These are phyloP conservation scores for Ilyonectria sp. DNA, from an alignment of 2,329 filamentous ascomycete genomes.

Conservation along the genomic window DNA sequence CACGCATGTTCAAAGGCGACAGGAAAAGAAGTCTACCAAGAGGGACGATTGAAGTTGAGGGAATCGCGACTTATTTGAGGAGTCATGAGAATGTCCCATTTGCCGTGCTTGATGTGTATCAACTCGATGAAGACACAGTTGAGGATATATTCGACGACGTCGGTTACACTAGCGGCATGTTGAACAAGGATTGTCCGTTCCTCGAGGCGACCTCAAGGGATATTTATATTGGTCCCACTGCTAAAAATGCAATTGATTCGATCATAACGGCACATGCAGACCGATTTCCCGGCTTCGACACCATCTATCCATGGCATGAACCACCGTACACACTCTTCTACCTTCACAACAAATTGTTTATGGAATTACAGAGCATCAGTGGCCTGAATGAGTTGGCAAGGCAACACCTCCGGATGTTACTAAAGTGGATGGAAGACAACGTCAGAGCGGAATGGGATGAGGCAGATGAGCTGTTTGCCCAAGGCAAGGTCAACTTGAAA, in stretches of 20 bases:
- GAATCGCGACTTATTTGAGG: not conserved
- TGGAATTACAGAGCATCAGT: not conserved
- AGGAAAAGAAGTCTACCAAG: conserved; percentile 6
- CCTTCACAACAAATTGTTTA: not conserved
- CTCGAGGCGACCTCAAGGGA: not conserved
- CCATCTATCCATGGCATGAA: not conserved
- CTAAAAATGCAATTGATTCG: not conserved
- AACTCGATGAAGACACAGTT: accelerated
- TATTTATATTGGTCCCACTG: not conserved
- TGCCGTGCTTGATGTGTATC: not conserved
- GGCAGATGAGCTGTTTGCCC: conserved; percentile 22
- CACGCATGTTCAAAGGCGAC: conserved; percentile 29
- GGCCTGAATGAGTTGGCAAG: not conserved
- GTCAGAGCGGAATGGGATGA: conserved; percentile 20
- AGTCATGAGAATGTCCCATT: conserved; percentile 18
- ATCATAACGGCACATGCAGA: conserved; percentile 2
- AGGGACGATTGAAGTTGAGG: not conserved
- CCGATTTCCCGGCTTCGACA: conserved; percentile 4
- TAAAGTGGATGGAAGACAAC: conserved; percentile 28
- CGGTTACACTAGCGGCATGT: not conserved
- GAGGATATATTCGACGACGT: not conserved
- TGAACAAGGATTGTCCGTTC: conserved; percentile 1
- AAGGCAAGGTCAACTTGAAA: conserved; percentile 5
- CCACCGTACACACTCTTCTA: conserved; percentile 19
- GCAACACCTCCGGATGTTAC: not conserved